These are phyloP conservation scores for Saposhnikovia divaricata DNA, from an alignment of 129 eudicot species.

Conservation along the genomic window DNA sequence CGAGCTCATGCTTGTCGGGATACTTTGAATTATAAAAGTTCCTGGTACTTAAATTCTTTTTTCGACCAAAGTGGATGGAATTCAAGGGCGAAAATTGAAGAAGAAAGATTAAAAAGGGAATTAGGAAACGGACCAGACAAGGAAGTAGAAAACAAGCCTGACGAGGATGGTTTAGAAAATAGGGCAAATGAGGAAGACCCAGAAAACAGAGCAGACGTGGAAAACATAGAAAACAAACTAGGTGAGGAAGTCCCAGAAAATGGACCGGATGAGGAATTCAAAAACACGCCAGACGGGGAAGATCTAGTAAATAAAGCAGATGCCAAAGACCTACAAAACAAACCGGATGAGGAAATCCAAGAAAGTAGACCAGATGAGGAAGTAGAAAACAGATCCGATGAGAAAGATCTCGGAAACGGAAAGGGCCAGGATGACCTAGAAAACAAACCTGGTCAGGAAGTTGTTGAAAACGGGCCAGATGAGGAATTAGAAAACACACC, in stretches of 20 bases:
- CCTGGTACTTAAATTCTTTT: constrained; percentile 59
- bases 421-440: background rate
- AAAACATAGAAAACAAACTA: background rate
- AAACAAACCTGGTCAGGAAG: background rate
- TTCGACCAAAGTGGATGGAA: constrained; percentile 40
- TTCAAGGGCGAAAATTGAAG: constrained; percentile 22
- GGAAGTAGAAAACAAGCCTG: background rate
- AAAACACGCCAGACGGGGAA: background rate
- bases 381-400: background rate
- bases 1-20: constrained; percentile 40
- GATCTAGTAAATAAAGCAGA: background rate
- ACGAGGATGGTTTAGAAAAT: background rate
- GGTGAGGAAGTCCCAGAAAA: background rate
- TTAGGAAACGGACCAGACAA: background rate
- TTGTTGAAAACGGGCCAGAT: background rate
- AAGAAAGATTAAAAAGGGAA: background rate
- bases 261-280: background rate
- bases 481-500: background rate
- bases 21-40: constrained; percentile 43
- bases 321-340: background rate
- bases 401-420: background rate
- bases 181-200: background rate
- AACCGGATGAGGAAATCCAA: background rate
- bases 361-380: background rate
- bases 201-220: background rate